Percentiles rank a stretch among this genome's conserved stretches.
phyloP scores from a whole-genome alignment of 1,284 basidiomycete species.

The Leccinum angustisporum region DNA sequence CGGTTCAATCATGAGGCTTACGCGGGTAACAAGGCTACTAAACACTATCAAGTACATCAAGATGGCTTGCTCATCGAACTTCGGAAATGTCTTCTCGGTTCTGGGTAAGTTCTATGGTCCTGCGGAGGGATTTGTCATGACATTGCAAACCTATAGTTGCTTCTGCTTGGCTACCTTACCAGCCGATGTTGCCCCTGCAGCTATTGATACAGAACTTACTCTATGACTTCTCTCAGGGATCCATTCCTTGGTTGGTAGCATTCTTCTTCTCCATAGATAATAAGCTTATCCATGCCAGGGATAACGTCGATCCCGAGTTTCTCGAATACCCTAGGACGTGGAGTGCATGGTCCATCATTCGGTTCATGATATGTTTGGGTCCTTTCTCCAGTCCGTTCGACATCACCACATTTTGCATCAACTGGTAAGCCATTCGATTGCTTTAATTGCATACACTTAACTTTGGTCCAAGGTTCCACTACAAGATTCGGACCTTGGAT shows the following conservation, averaged over 20 bases:
- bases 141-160: constrained; percentile 20
- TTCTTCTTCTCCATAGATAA: background rate
- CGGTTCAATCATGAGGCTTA: constrained; percentile 14
- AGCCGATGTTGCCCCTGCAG: constrained; percentile 33
- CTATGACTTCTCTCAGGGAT: constrained; percentile 35
- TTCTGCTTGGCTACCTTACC: constrained; percentile 34
- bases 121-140: constrained; percentile 1
- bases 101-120: constrained; percentile 24
- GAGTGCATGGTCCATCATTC: constrained; percentile 34
- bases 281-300: constrained; percentile 20
- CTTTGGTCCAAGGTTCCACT: constrained; percentile 30
- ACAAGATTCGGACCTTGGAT: constrained; percentile 27
- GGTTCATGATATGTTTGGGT: constrained; percentile 33
- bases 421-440: constrained; percentile 20
- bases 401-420: constrained; percentile 30
- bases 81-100: constrained; percentile 35
- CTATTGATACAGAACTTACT: constrained; percentile 30
- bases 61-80: constrained; percentile 36
- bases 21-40: constrained; percentile 23
- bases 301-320: constrained; percentile 35
- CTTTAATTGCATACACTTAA: background rate
- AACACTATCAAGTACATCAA: constrained; percentile 35
- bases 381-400: constrained; percentile 36
- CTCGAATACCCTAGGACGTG: constrained; percentile 30
- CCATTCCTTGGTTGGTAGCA: constrained; percentile 30